phyloP scores from a whole-genome alignment of 108 stramenopile species.

The Cyclotella cryptica region DNA sequence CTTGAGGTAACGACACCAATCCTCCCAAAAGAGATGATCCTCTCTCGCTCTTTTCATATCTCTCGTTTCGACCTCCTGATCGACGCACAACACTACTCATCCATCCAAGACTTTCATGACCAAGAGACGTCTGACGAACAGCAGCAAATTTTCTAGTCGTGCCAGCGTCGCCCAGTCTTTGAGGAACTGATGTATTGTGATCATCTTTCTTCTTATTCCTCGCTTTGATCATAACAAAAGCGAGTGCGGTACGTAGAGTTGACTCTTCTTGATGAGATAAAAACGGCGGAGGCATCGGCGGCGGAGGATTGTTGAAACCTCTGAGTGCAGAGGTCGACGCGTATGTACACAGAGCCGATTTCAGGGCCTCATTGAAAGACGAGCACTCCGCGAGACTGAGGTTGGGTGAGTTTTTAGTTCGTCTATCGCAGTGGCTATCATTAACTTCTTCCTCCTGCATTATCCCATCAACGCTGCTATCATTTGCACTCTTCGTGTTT shows the following conservation, averaged over 20 bases:
- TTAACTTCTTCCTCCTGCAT: background rate
- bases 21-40: conserved; percentile 28
- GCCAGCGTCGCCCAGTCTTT: background rate
- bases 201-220: conserved; percentile 17
- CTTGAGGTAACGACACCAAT: conserved; percentile 15
- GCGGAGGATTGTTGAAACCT: conserved; percentile 17
- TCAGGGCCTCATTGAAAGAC: conserved; percentile 36
- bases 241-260: conserved; percentile 45
- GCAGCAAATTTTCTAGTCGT: background rate
- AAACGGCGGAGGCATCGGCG: conserved; percentile 46
- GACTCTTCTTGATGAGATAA: conserved; percentile 51
- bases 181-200: background rate
- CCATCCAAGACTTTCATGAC: background rate
- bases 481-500: background rate
- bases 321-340: conserved; percentile 9
- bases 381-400: background rate
- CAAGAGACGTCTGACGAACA: background rate
- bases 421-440: background rate
- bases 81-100: background rate
- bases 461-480: background rate
- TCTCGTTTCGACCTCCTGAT: background rate
- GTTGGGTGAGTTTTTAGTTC: background rate
- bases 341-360: conserved; percentile 26
- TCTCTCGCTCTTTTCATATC: background rate
- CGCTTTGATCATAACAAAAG: conserved; percentile 40